Evolutionary conservation across 148 eudicot genomes (phyloP).

Genomic region (Drosera capensis): DNA sequence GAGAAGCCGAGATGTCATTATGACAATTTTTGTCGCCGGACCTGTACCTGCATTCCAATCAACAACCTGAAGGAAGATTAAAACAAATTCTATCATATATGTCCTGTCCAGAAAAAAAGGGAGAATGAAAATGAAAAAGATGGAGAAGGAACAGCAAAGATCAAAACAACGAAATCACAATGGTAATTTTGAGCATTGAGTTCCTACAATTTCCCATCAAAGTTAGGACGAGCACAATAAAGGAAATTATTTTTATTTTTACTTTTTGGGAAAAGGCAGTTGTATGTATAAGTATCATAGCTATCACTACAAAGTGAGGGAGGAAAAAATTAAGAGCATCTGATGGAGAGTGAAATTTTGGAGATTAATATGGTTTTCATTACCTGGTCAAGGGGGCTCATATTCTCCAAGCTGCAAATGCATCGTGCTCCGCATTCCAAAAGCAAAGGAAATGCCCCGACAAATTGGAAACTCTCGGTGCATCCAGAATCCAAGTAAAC

Average conservation of each 20-base stretch:
- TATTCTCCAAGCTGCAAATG: slow-evolving; percentile 86
- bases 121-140: too few relatives aligned
- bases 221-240: too few relatives aligned
- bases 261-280: too few relatives aligned
- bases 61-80: slow-evolving; percentile 35
- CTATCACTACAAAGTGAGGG: too few relatives aligned
- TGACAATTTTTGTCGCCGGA: slow-evolving; percentile 46
- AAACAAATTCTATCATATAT: slow-evolving; percentile 1
- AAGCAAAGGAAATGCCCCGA: slow-evolving; percentile 68
- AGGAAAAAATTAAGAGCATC: too few relatives aligned
- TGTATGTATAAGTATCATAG: too few relatives aligned
- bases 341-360: too few relatives aligned
- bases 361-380: too few relatives aligned
- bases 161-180: background rate
- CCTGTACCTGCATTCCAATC: slow-evolving; percentile 40
- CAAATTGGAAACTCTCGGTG: slow-evolving; percentile 78
- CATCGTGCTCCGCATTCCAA: slow-evolving; percentile 72
- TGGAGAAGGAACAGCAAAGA: too few relatives aligned
- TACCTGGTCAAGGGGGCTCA: slow-evolving; percentile 68
- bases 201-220: too few relatives aligned
- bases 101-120: background rate
- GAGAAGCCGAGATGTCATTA: slow-evolving; percentile 64
- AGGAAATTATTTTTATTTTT: too few relatives aligned
- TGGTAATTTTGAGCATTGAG: too few relatives aligned
- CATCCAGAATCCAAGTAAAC: slow-evolving; percentile 89